phyloP scores from a whole-genome alignment of 1,284 basidiomycete species.

The Ganoderma sinense region DNA sequence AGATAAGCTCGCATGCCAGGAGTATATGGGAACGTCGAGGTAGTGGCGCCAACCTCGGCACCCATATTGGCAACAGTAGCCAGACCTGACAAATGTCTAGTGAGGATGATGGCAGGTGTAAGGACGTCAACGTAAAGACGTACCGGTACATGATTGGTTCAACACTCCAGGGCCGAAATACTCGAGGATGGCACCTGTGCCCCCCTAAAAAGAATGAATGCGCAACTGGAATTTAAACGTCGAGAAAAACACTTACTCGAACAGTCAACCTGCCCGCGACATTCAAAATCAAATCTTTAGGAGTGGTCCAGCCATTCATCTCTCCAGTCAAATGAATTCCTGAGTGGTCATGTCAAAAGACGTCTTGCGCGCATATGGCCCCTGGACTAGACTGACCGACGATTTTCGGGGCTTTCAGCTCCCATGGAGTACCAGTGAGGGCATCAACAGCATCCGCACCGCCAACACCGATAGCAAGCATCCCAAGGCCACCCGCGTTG shows the following conservation, averaged over 20 bases:
- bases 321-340: constrained; percentile 90
- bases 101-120: constrained; percentile 1
- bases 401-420: constrained; percentile 93
- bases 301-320: constrained; percentile 92
- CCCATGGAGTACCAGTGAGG: constrained; percentile 98
- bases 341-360: constrained; percentile 33
- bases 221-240: background rate
- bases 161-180: constrained; percentile 97
- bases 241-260: constrained; percentile 59
- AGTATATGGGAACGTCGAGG: constrained; percentile 97
- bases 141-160: constrained; percentile 92
- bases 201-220: constrained; percentile 63
- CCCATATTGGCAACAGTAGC: constrained; percentile 99
- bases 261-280: constrained; percentile 96
- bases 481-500: constrained; percentile 97
- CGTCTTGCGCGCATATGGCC: background rate
- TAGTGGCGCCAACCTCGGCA: constrained; percentile 98
- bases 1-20: constrained; percentile 91
- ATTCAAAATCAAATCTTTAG: constrained; percentile 97
- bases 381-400: constrained; percentile 61
- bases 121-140: constrained; percentile 14
- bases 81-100: constrained; percentile 58
- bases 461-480: constrained; percentile 98
- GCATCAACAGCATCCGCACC: constrained; percentile 99
- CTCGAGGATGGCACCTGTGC: constrained; percentile 96